Evolutionary conservation across 148 eudicot genomes (phyloP).

Genomic region (Vaccinium darrowii): DNA sequence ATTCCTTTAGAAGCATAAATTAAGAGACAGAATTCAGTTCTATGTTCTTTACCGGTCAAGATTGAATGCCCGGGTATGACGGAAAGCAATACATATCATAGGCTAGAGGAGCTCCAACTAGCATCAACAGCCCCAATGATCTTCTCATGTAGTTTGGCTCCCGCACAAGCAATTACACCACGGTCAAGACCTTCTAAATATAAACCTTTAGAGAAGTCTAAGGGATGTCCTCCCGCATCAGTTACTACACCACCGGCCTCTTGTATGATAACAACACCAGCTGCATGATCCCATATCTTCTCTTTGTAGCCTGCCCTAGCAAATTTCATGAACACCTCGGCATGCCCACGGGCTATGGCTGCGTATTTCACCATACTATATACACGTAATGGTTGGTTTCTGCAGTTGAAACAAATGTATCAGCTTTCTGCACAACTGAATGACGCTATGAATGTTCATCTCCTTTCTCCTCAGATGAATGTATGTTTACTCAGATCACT

Average conservation of each 20-base stretch:
- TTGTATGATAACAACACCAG: slow-evolving; percentile 45
- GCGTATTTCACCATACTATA: slow-evolving; percentile 55
- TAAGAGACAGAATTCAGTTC: neutral
- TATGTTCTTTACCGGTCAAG: neutral
- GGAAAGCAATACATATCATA: slow-evolving; percentile 14
- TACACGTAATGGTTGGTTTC: slow-evolving; percentile 52
- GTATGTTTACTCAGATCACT: neutral
- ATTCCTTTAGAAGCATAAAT: neutral
- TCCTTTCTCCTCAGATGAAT: neutral
- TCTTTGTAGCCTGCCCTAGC: slow-evolving; percentile 54
- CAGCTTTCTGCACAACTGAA: neutral
- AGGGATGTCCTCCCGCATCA: slow-evolving; percentile 40
- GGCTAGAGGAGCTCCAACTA: slow-evolving; percentile 52
- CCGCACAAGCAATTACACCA: slow-evolving; percentile 47
- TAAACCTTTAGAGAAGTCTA: slow-evolving; percentile 44
- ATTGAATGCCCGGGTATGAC: neutral
- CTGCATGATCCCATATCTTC: slow-evolving; percentile 59
- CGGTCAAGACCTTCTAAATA: slow-evolving; percentile 51
- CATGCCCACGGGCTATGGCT: slow-evolving; percentile 52
- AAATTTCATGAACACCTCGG: slow-evolving; percentile 54
- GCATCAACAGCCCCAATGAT: slow-evolving; percentile 48
- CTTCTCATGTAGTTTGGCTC: slow-evolving; percentile 39
- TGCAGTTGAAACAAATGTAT: slow-evolving; percentile 21
- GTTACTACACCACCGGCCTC: slow-evolving; percentile 56
- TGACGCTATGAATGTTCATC: neutral